These are phyloP conservation scores for Penicillium pancosmium DNA, from an alignment of 495 filamentous ascomycete genomes.

Conservation along the genomic window DNA sequence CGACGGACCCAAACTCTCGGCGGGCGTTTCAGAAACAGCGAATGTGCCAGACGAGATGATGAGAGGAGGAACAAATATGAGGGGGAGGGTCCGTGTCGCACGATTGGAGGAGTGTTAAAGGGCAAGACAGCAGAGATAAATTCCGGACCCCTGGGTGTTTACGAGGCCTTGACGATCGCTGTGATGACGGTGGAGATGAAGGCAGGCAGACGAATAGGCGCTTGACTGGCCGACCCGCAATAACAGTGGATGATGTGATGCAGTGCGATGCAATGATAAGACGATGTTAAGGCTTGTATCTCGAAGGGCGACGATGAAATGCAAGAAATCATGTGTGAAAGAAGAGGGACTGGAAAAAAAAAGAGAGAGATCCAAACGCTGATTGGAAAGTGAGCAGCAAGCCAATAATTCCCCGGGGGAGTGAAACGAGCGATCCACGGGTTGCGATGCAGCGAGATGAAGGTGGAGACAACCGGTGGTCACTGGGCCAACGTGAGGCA, in stretches of 20 bases:
- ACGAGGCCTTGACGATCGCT: constrained; percentile 28
- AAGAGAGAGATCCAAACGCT: neutral
- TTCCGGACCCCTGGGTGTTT: constrained; percentile 23
- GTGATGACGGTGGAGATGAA: constrained; percentile 26
- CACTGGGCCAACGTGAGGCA: constrained; percentile 42
- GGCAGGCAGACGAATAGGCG: constrained; percentile 26
- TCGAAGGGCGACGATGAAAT: neutral
- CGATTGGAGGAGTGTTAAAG: neutral
- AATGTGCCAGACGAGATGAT: constrained; percentile 14
- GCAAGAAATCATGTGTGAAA: neutral
- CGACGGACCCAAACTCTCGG: constrained; percentile 30
- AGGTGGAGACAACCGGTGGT: constrained; percentile 16
- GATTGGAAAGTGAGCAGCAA: neutral
- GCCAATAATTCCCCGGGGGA: neutral
- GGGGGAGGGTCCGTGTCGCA: constrained; percentile 13
- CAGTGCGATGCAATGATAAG: neutral
- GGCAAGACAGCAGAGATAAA: neutral
- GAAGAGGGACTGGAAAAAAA: neutral
- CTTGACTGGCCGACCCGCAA: constrained; percentile 21
- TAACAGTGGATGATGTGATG: constrained; percentile 10
- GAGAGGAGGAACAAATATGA: neutral
- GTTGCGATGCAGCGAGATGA: constrained; percentile 7
- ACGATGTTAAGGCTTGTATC: neutral
- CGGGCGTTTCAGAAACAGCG: constrained; percentile 33
- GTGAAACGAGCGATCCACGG: constrained; percentile 23